Evolutionary conservation across 257 asterid species (phyloP).

Genomic region (Ballota nigra): DNA sequence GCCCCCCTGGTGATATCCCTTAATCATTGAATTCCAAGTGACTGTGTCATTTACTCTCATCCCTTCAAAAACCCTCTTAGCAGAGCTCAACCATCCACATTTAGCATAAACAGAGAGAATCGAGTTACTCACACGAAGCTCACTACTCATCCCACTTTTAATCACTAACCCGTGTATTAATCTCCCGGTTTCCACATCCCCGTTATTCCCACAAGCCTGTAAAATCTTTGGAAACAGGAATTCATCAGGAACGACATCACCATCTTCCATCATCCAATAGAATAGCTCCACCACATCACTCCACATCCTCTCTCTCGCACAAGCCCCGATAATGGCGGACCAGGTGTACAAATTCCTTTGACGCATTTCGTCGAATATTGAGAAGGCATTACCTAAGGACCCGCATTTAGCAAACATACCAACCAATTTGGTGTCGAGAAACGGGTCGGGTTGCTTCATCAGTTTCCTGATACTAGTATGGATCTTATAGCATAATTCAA

Average conservation of each 20-base stretch:
- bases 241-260: constrained; percentile 54
- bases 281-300: constrained; percentile 60
- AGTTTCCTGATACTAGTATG: constrained; percentile 35
- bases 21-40: constrained; percentile 75
- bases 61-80: constrained; percentile 47
- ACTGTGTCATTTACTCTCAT: constrained; percentile 55
- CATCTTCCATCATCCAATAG: constrained; percentile 57
- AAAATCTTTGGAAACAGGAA: constrained; percentile 69
- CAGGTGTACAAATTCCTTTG: constrained; percentile 62
- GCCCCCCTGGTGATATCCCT: constrained; percentile 59
- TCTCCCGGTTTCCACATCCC: constrained; percentile 61
- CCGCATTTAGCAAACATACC: constrained; percentile 75
- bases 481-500: constrained; percentile 48
- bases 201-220: constrained; percentile 67
- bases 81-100: constrained; percentile 51
- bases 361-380: constrained; percentile 59
- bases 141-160: constrained; percentile 41
- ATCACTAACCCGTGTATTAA: constrained; percentile 57
- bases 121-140: constrained; percentile 61
- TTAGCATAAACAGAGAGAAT: constrained; percentile 70
- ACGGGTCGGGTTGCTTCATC: constrained; percentile 44
- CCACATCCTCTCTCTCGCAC: constrained; percentile 71
- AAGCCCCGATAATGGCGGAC: constrained; percentile 84
- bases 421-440: constrained; percentile 52
- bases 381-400: constrained; percentile 49